phyloP scores from a whole-genome alignment of 1,284 basidiomycete species.

The Tilletia setariae region DNA sequence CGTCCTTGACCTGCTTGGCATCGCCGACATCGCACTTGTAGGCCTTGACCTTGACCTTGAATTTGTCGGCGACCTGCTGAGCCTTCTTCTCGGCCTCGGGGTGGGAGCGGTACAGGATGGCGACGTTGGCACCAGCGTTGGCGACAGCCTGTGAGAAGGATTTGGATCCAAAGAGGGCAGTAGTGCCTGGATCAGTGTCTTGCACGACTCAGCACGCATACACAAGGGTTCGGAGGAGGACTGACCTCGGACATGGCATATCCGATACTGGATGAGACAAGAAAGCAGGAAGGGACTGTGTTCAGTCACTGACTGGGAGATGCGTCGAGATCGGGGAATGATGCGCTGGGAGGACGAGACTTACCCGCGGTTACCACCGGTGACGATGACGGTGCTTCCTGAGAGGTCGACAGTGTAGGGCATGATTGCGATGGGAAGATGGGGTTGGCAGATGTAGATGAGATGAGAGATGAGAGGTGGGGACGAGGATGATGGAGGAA shows the following conservation, averaged over 20 bases:
- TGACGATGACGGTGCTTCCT: conserved; percentile 58
- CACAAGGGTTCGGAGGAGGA: not conserved
- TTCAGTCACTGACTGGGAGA: not conserved
- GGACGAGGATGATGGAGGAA: no score
- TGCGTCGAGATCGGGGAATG: not conserved
- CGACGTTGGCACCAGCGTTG: conserved; percentile 52
- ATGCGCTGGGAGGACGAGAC: no score
- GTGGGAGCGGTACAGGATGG: conserved; percentile 52
- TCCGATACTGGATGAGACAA: conserved; percentile 24
- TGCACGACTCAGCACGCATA: no score
- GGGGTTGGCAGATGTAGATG: no score
- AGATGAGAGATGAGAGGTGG: no score
- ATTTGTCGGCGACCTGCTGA: conserved; percentile 49
- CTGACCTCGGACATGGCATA: conserved; percentile 44
- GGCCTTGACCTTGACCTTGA: conserved; percentile 49
- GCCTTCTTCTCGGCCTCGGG: conserved; percentile 51
- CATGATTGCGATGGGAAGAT: conserved; percentile 19
- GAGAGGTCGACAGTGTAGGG: conserved; percentile 30
- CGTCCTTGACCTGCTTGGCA: conserved; percentile 46
- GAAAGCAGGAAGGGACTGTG: not conserved
- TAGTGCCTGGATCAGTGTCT: no score
- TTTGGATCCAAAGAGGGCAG: not conserved
- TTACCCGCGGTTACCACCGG: conserved; percentile 56
- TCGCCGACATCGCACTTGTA: conserved; percentile 55
- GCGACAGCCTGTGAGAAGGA: conserved; percentile 36